Evolutionary conservation across 805 yeast species (phyloP).

Genomic region (Saccharomycopsis javanensis): DNA sequence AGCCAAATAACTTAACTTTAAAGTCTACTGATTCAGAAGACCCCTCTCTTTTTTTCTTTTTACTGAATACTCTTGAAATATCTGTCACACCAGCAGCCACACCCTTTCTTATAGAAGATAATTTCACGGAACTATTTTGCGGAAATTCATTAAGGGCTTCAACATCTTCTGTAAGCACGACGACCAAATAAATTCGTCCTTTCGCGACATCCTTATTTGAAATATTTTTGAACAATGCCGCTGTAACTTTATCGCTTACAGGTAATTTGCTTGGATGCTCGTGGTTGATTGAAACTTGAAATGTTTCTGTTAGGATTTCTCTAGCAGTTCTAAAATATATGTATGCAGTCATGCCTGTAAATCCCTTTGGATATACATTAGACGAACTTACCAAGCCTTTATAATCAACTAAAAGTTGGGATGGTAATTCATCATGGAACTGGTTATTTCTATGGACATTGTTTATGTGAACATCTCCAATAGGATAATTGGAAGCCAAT

Average conservation of each 20-base stretch:
- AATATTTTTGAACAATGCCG: slow-evolving; percentile 69
- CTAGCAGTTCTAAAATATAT: slow-evolving; percentile 58
- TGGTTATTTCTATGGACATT: slow-evolving; percentile 39
- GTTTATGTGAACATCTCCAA: slow-evolving; percentile 27
- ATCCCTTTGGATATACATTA: slow-evolving; percentile 52
- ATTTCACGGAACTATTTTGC: slow-evolving; percentile 8
- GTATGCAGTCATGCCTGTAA: slow-evolving; percentile 62
- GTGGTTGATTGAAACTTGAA: slow-evolving; percentile 53
- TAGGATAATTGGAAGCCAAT: slow-evolving; percentile 62
- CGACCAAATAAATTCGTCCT: slow-evolving; percentile 65
- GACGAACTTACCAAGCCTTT: slow-evolving; percentile 56
- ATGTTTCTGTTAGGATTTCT: slow-evolving; percentile 67
- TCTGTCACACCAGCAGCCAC: slow-evolving; percentile 85
- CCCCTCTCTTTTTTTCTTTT: slow-evolving; percentile 47
- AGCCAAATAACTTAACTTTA: slow-evolving; percentile 60
- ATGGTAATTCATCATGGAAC: slow-evolving; percentile 38
- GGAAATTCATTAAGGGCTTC: slow-evolving; percentile 29
- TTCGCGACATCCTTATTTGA: slow-evolving; percentile 57
- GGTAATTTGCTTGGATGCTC: slow-evolving; percentile 44
- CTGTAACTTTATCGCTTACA: slow-evolving; percentile 48
- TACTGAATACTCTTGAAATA: slow-evolving; percentile 66
- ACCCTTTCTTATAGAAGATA: slow-evolving; percentile 47
- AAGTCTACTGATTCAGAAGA: slow-evolving; percentile 64
- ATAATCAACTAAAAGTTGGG: slow-evolving; percentile 68
- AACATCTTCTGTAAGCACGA: slow-evolving; percentile 62